These are phyloP conservation scores for Camelina sativa DNA, from an alignment of 345 rosid species.

Conservation along the genomic window DNA sequence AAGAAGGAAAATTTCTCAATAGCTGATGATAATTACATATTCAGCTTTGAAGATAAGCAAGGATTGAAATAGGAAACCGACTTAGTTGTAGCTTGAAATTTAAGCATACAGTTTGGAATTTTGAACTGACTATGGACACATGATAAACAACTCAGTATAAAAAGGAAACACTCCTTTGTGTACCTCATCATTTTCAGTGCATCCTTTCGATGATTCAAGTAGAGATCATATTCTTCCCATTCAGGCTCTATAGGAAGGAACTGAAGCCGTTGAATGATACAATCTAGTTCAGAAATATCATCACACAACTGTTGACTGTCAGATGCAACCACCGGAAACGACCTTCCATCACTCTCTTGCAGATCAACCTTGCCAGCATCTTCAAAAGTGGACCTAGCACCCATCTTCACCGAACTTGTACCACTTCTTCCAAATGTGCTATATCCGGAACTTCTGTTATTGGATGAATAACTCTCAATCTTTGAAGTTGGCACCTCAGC, in stretches of 20 bases:
- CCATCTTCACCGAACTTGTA: conserved; percentile 43
- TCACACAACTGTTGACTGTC: conserved; percentile 35
- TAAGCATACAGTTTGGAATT: not conserved
- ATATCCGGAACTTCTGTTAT: conserved; percentile 9
- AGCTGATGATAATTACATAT: conserved; percentile 8
- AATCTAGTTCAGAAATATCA: conserved; percentile 49
- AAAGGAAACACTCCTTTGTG: conserved; percentile 12
- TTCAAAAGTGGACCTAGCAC: conserved; percentile 41
- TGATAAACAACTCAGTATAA: not conserved
- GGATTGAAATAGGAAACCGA: conserved; percentile 16
- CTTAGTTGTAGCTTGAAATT: not conserved
- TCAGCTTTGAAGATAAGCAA: conserved; percentile 33
- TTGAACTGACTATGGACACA: not conserved
- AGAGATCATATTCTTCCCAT: conserved; percentile 89
- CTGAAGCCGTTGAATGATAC: conserved; percentile 50
- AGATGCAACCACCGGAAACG: conserved; percentile 8
- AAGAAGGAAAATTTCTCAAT: conserved; percentile 16
- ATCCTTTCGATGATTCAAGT: conserved; percentile 72
- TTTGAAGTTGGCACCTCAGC: conserved; percentile 32
- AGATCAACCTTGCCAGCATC: conserved; percentile 28
- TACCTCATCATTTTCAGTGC: conserved; percentile 88
- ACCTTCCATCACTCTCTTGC: conserved; percentile 32
- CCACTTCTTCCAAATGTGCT: conserved; percentile 6
- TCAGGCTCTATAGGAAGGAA: conserved; percentile 75
- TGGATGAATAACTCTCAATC: not conserved